Base-by-base conservation (phyloP, 2,329 filamentous ascomycete species). In the Pezicula neosporulosa region DNA sequence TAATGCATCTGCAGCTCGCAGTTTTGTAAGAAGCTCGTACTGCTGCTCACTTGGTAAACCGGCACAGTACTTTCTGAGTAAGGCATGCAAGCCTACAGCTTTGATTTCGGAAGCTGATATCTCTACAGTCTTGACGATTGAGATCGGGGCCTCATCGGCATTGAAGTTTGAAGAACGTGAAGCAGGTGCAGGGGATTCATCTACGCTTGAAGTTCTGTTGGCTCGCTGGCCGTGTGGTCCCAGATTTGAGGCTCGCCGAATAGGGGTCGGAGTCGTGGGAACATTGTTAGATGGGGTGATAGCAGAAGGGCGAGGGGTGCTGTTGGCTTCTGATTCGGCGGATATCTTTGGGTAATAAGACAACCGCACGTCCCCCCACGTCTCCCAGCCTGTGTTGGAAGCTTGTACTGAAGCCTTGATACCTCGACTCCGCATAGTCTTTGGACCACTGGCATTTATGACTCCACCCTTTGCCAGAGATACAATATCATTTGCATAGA, bases 401-500 rank as follows among this genome's bases (percentile, higher is more conserved):
- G 33, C 16, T 18, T 52, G 30, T 21, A 54, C 41, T 16, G 56
- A 49, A 12, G 48, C 24, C 63, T 46, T 59, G 55, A 58, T 63
- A 50, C 30, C 35, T 13, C 65, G 67, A 56, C 65, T 64, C 38
- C 61, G 57, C 51, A 56, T 48, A 27, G 56, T 58, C 21, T 63
- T 62, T 18, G 67, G 62, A 24, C 63, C 66, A 39, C 60, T 62
- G 46, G 64, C 62, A 18, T 67, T 62, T 4, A 64, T 63, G 43
- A 60, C 63, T n/a, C 65, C 78, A 21, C 80, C 77, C 50, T 85
- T 85, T 47, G 86, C 85, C 51, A 97, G 75, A 12, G 86, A 81
- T 33, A 88, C 83, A 49, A 99, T 73, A 68, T 99, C 90, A 58
- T 92, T 92, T n/a, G 89, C 88, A 68, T 89, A 85, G 68, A 88